A percentile compares a stretch with the other conserved stretches of the same genome.
Conservation (phyloP, 169 alveolate genomes). For the Amoebophrya sp. region DNA sequence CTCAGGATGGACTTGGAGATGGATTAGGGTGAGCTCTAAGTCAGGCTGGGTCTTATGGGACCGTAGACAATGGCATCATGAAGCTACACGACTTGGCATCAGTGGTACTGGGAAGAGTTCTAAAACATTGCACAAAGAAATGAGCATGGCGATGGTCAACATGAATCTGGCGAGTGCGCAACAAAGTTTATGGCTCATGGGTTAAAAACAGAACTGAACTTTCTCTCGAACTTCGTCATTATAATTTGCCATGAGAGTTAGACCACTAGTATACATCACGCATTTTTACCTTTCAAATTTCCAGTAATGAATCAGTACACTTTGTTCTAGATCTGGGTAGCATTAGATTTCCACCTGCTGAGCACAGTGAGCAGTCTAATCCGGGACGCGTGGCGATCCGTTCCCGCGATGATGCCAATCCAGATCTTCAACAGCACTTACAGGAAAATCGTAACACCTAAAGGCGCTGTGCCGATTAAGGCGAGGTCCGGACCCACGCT, state of each 20-base stretch:
- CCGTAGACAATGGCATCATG: not conserved
- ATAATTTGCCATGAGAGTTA: too few species aligned
- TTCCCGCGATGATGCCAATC: not conserved
- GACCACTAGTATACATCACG: too few species aligned
- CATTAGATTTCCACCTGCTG: too few species aligned
- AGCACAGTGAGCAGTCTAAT: too few species aligned
- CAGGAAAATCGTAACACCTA: not conserved
- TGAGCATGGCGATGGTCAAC: not conserved
- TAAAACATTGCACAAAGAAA: not conserved
- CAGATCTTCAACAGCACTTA: not conserved
- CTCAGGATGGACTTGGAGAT: too few species aligned
- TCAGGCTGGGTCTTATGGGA: not conserved
- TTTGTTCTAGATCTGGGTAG: too few species aligned
- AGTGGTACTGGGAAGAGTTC: not conserved
- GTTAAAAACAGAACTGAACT: too few species aligned
- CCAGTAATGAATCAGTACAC: too few species aligned
- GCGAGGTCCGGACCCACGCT: conserved; percentile 14
- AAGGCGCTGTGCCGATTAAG: not conserved
- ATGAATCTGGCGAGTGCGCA: not conserved
- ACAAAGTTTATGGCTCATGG: too few species aligned
- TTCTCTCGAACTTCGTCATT: too few species aligned
- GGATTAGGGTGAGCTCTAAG: too few species aligned
- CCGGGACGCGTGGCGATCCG: conserved; percentile 19
- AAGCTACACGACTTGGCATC: not conserved
- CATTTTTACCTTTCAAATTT: too few species aligned